Evolutionary conservation across 1,139 yeast genomes (phyloP).

Genomic region (Candida labiduridarum): DNA sequence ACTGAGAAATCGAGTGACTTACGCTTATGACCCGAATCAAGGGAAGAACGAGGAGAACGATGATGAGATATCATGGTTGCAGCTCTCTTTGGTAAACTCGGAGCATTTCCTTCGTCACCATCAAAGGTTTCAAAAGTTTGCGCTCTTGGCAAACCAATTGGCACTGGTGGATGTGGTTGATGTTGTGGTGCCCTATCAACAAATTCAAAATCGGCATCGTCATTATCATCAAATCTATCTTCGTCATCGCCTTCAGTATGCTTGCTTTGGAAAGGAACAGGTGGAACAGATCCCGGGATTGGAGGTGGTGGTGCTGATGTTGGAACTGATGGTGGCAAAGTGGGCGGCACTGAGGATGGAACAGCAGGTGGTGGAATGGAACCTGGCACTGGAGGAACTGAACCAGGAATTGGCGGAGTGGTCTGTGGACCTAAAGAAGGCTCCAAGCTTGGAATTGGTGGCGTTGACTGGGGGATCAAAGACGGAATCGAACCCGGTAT

Average conservation of each 20-base stretch:
- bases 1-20: slow-evolving; percentile 14
- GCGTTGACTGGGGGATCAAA: background rate
- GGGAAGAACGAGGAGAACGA: slow-evolving; percentile 28
- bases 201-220: slow-evolving; percentile 18
- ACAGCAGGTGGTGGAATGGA: slow-evolving; percentile 5
- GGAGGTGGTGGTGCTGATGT: slow-evolving; percentile 8
- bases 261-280: background rate
- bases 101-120: slow-evolving; percentile 12
- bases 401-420: background rate
- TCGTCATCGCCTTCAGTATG: background rate
- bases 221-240: slow-evolving; percentile 8
- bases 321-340: slow-evolving; percentile 9
- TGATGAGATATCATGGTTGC: slow-evolving; percentile 25
- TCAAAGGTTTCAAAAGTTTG: background rate
- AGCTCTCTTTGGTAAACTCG: slow-evolving; percentile 21
- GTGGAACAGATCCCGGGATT: slow-evolving; percentile 3
- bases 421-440: background rate
- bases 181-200: slow-evolving; percentile 3
- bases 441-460: background rate
- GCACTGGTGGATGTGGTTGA: slow-evolving; percentile 5
- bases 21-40: slow-evolving; percentile 16
- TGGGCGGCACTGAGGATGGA: slow-evolving; percentile 7
- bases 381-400: slow-evolving; percentile 10
- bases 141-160: slow-evolving; percentile 7
- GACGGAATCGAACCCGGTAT: slow-evolving; percentile 2